Base-by-base conservation (phyloP, 2,329 filamentous ascomycete species). In the Stagonosporopsis cucurbitacearum region DNA sequence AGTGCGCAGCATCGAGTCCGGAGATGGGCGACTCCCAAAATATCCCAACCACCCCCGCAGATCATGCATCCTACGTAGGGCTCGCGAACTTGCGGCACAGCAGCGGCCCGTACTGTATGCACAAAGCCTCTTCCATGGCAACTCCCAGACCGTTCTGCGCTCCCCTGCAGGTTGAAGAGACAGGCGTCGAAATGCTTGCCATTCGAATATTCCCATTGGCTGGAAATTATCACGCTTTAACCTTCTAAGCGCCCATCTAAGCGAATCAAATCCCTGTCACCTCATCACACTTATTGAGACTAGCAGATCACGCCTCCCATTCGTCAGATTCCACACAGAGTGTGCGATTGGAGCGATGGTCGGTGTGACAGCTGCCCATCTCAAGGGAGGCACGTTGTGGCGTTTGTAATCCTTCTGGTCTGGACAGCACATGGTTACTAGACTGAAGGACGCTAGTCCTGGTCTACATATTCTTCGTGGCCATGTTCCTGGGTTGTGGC, bases 11-110 rank as follows among this genome's bases (percentile, higher is more conserved):
- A 30, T 40, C 17, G 23, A 41, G n/a, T 19, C 17, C 41, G 41
- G 46, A 56, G 28, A 41, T 46, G 42, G 22, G 47, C 42, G 53
- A 50, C 30, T 23, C 53, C 53, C 45, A 50, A 42, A 53, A 53
- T 53, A 53, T 28, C 49, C 50, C 50, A 53, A 53, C 53, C 52
- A 53, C 53, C 46, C 46, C 30, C 23, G 47, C 47, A 50, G 53
- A 56, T 56, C 46, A 50, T 55, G 52, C 46, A 15, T 32, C 30
- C 30, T 32, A 11, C 26, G 44, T 43, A 32, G 40, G 23, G 40
- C 33, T 32, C 45, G 44, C 45, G 28, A 48, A 53, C 43, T 13
- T 28, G 49, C 48, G 48, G 54, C 54, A 54, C 54, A 58, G 54
- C 41, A 35, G 19, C 54, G 54, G 54, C 5, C 54, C 54, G 54